phyloP scores from a whole-genome alignment of 2,329 filamentous ascomycete species.

The Sporothrix curviconia region DNA sequence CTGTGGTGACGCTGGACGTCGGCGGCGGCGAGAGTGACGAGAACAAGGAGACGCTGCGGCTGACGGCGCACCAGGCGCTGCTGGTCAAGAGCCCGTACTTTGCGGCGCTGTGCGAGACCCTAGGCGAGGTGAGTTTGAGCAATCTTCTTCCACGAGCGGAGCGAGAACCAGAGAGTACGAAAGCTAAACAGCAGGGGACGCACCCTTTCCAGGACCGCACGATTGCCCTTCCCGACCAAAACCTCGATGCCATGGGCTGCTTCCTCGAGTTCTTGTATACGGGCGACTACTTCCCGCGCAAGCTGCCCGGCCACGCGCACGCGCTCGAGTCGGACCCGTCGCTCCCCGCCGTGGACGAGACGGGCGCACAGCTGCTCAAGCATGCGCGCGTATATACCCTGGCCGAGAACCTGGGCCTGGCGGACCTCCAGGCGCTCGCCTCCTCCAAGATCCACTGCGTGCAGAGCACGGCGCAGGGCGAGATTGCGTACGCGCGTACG shows the following conservation, averaged over 20 bases:
- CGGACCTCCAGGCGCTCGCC: conserved; percentile 65
- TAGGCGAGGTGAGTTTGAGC: conserved; percentile 51
- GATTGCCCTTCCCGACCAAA: conserved; percentile 61
- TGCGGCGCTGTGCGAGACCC: conserved; percentile 52
- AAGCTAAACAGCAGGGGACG: not conserved
- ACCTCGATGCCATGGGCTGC: conserved; percentile 67
- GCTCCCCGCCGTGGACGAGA: conserved; percentile 62
- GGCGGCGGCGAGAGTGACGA: conserved; percentile 33
- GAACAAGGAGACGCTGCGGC: conserved; percentile 43
- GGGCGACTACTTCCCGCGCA: conserved; percentile 75
- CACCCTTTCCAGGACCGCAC: conserved; percentile 47
- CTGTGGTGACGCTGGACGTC: conserved; percentile 61
- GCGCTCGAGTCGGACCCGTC: conserved; percentile 63
- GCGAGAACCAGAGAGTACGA: not conserved
- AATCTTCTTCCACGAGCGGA: no score
- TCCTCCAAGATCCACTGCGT: conserved; percentile 90
- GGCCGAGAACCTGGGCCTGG: conserved; percentile 68
- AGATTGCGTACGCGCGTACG: conserved; percentile 90
- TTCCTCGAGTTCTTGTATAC: conserved; percentile 83
- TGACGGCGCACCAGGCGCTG: conserved; percentile 75
- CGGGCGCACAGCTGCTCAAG: conserved; percentile 76
- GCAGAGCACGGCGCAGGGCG: conserved; percentile 77
- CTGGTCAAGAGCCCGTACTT: conserved; percentile 71
- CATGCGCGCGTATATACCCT: conserved; percentile 88
- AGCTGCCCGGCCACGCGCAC: conserved; percentile 51